Conservation (phyloP, 1,284 basidiomycete genomes). For the Apiotrichum sp. region DNA sequence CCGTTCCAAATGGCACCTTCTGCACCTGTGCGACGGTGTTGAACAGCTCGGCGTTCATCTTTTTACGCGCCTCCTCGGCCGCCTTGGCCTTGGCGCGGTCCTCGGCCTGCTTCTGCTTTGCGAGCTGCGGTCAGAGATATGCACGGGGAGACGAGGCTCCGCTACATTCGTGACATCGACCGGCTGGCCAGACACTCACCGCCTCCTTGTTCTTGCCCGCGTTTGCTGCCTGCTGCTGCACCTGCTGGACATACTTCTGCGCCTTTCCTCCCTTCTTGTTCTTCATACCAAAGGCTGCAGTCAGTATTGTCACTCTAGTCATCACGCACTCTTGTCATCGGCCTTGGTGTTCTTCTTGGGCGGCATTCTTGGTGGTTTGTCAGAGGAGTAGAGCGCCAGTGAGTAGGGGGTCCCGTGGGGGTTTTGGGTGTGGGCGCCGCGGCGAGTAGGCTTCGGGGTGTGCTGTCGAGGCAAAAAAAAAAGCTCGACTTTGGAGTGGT, state of each 20-base stretch:
- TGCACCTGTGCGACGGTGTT: constrained; percentile 57
- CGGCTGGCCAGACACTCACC: constrained; percentile 27
- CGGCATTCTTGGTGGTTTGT: constrained; percentile 31
- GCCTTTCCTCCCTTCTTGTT: constrained; percentile 95
- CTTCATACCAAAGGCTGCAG: constrained; percentile 73
- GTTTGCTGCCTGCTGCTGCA: constrained; percentile 63
- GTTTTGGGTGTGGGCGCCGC: neutral
- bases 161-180: neutral
- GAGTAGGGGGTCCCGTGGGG: neutral
- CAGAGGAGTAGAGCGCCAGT: no score
- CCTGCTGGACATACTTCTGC: constrained; percentile 71
- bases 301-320: neutral
- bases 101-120: constrained; percentile 78
- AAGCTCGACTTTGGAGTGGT: no score
- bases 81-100: constrained; percentile 67
- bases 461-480: no score
- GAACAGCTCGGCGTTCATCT: constrained; percentile 71
- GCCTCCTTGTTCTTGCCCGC: constrained; percentile 71
- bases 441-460: no score
- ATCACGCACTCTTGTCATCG: constrained; percentile 35
- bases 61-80: constrained; percentile 72
- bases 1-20: constrained; percentile 89
- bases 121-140: constrained; percentile 48
- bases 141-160: no score
- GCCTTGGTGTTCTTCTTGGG: constrained; percentile 32